These are phyloP conservation scores for Cunninghamia lanceolata DNA, from an alignment of 75 land plant species.

Conservation along the genomic window DNA sequence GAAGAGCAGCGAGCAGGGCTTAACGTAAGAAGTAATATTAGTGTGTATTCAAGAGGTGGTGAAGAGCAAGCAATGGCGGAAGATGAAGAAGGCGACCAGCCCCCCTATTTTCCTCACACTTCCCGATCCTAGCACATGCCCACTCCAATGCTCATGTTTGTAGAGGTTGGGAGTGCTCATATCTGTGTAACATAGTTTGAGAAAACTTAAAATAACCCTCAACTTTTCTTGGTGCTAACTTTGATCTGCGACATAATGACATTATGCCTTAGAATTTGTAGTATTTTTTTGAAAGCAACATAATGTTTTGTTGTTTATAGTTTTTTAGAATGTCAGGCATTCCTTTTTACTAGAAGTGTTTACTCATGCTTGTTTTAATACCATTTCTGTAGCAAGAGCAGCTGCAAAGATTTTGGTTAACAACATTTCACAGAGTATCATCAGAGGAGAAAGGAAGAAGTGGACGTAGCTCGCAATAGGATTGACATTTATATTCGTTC, in stretches of 20 bases:
- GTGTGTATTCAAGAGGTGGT: too few relatives aligned
- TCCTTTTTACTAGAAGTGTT: neutral
- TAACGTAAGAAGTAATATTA: too few relatives aligned
- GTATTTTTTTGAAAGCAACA: neutral
- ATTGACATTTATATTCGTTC: conserved; percentile 88
- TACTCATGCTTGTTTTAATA: neutral
- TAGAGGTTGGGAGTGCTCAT: neutral
- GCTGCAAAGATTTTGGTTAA: conserved; percentile 76
- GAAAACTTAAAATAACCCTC: neutral
- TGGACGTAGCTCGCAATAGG: conserved; percentile 74
- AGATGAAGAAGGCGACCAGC: too few relatives aligned
- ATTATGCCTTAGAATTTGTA: too few relatives aligned
- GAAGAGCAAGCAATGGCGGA: too few relatives aligned
- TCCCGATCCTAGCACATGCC: neutral
- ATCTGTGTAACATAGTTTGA: neutral
- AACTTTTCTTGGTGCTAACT: neutral
- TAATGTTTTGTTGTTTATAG: neutral
- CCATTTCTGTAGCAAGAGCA: conserved; percentile 66
- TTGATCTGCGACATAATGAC: neutral
- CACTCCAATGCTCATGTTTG: too few relatives aligned
- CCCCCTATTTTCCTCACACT: neutral
- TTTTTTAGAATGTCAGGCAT: neutral
- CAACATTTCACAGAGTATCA: conserved; percentile 78
- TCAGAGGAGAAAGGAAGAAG: conserved; percentile 62
- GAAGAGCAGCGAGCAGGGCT: too few relatives aligned